Conservation (phyloP, 257 asterid genomes). For the Solanum bulbocastanum region DNA sequence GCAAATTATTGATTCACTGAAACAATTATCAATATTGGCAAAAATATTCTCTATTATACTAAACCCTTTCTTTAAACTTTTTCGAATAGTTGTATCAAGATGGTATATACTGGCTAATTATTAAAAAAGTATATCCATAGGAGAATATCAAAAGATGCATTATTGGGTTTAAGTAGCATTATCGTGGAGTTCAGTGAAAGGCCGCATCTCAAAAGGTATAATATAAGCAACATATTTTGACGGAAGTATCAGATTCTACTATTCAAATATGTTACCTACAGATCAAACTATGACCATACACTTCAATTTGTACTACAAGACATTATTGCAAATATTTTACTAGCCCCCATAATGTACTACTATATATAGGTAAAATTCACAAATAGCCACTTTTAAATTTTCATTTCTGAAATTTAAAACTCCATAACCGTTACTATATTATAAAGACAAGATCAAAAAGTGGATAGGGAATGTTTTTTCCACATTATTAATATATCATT, state of each 20-base stretch:
- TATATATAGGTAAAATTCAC: neutral
- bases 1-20: neutral
- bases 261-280: neutral
- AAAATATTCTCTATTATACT: neutral
- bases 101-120: neutral
- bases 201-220: neutral
- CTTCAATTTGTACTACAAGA: neutral
- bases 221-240: neutral
- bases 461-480: neutral
- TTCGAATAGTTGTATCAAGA: neutral
- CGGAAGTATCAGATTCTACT: rapidly evolving
- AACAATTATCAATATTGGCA: neutral
- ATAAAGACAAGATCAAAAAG: neutral
- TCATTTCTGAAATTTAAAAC: neutral
- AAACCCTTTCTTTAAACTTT: neutral
- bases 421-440: neutral
- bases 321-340: neutral
- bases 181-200: neutral
- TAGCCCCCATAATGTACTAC: neutral
- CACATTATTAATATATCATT: neutral
- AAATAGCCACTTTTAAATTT: neutral
- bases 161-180: neutral
- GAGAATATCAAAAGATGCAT: neutral
- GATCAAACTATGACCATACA: neutral
- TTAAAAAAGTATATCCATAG: neutral